phyloP scores from a whole-genome alignment of 164 flowering plant genomes.

The Litsea cubeba region DNA sequence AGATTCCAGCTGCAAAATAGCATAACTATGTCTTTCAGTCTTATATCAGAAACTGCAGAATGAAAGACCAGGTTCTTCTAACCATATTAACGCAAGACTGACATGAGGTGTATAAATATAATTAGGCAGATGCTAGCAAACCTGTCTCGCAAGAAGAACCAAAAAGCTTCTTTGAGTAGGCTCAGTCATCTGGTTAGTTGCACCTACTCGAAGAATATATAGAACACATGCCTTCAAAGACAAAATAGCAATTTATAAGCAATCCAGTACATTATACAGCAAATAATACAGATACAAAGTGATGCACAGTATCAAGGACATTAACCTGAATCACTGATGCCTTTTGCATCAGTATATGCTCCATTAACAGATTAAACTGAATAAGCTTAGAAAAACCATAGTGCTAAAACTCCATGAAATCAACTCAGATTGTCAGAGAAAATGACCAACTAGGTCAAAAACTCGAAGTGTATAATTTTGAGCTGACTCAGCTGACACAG shows the following conservation, averaged over 20 bases:
- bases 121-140: conserved; percentile 12
- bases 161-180: conserved; percentile 79
- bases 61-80: not conserved
- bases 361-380: no score
- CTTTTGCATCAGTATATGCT: no score
- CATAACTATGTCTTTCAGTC: not conserved
- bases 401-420: no score
- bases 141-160: conserved; percentile 84
- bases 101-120: not conserved
- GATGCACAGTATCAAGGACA: no score
- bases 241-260: not conserved
- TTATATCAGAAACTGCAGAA: conserved; percentile 2
- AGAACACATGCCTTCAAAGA: conserved; percentile 88
- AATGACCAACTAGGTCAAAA: no score
- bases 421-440: no score
- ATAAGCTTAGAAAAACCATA: no score
- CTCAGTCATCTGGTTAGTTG: conserved; percentile 92
- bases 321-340: no score
- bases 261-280: not conserved
- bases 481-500: no score
- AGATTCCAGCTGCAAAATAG: conserved; percentile 64
- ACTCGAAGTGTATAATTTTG: no score
- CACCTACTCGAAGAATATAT: conserved; percentile 85
- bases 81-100: not conserved
- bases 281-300: not conserved